Percentiles rank a stretch among this genome's conserved stretches.
These are phyloP conservation scores for Casuarina glauca DNA, from an alignment of 306 rosid species.

Conservation along the genomic window DNA sequence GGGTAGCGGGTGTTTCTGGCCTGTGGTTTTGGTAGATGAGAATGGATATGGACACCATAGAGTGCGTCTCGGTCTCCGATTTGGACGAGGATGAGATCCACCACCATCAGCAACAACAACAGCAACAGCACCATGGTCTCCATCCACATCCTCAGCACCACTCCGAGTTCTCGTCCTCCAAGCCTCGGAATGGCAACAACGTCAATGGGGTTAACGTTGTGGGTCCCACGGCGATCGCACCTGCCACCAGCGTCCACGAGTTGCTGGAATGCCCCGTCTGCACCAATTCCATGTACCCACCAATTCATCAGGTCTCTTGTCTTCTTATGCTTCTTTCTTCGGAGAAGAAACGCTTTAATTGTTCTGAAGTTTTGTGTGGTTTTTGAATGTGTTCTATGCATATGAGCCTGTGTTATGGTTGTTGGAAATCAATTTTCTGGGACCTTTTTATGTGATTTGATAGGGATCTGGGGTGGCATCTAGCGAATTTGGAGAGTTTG, in stretches of 20 bases:
- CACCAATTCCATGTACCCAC: constrained; percentile 67
- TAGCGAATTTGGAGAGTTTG: background rate
- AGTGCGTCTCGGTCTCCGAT: constrained; percentile 54
- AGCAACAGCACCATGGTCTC: constrained; percentile 16
- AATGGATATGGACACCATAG: constrained; percentile 59
- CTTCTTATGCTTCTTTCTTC: background rate
- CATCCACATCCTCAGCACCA: constrained; percentile 53
- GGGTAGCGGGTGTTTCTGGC: constrained; percentile 6
- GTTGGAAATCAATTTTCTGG: background rate
- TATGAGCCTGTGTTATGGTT: background rate
- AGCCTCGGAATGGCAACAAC: constrained; percentile 42
- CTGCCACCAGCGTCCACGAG: constrained; percentile 68
- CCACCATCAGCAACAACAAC: constrained; percentile 32
- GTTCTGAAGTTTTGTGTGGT: background rate
- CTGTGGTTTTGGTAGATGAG: constrained; percentile 4
- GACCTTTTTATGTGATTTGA: background rate
- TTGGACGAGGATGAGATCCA: constrained; percentile 67
- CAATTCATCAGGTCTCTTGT: constrained; percentile 55
- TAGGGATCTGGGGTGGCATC: background rate
- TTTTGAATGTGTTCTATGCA: background rate
- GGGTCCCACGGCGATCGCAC: constrained; percentile 43
- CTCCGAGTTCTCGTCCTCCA: constrained; percentile 43
- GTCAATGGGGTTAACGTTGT: constrained; percentile 18
- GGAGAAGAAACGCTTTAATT: background rate
- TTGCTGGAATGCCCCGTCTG: constrained; percentile 65